Percentiles rank a stretch among this genome's conserved stretches.
Conservation (phyloP, 208 protist species). For the Blastocrithidia nonstop region DNA sequence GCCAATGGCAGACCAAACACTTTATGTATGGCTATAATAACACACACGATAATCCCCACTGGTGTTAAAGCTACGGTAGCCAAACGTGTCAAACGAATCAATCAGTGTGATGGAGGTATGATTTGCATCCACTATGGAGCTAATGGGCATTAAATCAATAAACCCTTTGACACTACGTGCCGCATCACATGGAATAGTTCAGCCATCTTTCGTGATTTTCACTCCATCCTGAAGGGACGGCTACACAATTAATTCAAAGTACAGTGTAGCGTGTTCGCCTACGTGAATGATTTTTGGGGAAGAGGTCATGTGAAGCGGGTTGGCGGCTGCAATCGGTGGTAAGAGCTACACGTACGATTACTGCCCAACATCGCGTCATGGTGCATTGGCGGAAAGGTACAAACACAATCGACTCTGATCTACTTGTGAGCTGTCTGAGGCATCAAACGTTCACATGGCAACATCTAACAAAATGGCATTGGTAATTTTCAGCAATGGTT, state of each 20-base stretch:
- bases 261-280: constrained; percentile 72
- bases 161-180: constrained; percentile 22
- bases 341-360: constrained; percentile 12
- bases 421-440: constrained; percentile 34
- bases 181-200: constrained; percentile 24
- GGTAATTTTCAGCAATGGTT: constrained; percentile 27
- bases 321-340: constrained; percentile 25
- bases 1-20: constrained; percentile 51
- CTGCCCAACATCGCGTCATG: constrained; percentile 48
- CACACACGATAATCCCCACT: constrained; percentile 50
- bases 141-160: constrained; percentile 13
- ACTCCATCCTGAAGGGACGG: constrained; percentile 33
- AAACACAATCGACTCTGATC: no score
- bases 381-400: constrained; percentile 8
- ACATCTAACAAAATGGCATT: constrained; percentile 29
- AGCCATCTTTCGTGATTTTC: constrained; percentile 18
- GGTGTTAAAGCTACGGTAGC: constrained; percentile 65
- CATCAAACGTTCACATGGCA: constrained; percentile 47
- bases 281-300: constrained; percentile 65
- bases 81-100: constrained; percentile 47
- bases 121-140: constrained; percentile 12
- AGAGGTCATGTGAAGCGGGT: constrained; percentile 36
- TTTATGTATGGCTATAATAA: constrained; percentile 61
- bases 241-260: constrained; percentile 35
- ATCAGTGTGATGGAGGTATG: constrained; percentile 29